phyloP scores from a whole-genome alignment of 2,329 filamentous ascomycete species.

The Diatrype stigma region DNA sequence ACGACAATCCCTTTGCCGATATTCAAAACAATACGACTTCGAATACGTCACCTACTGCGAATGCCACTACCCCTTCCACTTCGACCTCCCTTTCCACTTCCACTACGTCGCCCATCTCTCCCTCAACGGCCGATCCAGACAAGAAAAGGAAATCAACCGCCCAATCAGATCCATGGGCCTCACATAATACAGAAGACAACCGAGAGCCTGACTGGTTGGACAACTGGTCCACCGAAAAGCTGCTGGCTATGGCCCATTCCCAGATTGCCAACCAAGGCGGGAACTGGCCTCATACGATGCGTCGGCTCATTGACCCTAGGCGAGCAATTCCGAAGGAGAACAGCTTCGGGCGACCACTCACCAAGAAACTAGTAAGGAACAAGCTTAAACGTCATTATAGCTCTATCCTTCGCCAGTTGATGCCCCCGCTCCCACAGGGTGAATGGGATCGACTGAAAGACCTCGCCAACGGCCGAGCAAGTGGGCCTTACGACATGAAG shows the following conservation, averaged over 20 bases:
- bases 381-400: conserved; percentile 48
- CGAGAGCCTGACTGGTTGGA: conserved; percentile 38
- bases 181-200: background rate
- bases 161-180: background rate
- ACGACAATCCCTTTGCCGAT: conserved; percentile 4
- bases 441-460: conserved; percentile 55
- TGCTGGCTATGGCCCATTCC: conserved; percentile 36
- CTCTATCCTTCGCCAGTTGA: conserved; percentile 37
- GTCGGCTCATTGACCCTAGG: conserved; percentile 30
- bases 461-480: conserved; percentile 40
- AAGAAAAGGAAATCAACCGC: background rate
- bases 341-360: conserved; percentile 45
- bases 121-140: background rate
- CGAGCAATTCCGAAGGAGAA: conserved; percentile 37
- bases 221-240: conserved; percentile 45
- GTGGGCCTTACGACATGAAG: conserved; percentile 28
- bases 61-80: no score
- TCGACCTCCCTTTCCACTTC: background rate
- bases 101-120: no score
- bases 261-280: conserved; percentile 34
- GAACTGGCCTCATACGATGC: conserved; percentile 22
- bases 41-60: no score
- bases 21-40: no score
- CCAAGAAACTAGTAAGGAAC: conserved; percentile 34
- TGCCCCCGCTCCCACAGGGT: conserved; percentile 49